A percentile compares a stretch with the other conserved stretches of the same genome.
These are phyloP conservation scores for Chernovozyma aurita DNA, from an alignment of 1,139 yeast genomes.

Conservation along the genomic window DNA sequence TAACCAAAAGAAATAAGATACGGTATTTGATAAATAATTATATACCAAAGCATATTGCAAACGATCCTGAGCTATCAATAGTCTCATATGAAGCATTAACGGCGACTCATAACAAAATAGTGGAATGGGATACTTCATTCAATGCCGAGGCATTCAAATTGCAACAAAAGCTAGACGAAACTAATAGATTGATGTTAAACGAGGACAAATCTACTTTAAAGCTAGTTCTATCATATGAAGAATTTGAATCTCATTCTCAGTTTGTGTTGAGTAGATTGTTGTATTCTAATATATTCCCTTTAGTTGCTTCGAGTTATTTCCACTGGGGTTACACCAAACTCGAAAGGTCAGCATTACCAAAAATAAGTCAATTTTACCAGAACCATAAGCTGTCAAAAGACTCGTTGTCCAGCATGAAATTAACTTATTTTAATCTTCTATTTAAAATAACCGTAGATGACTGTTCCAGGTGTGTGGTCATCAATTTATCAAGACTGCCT, in stretches of 20 bases:
- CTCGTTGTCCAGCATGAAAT: background rate
- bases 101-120: conserved; percentile 13
- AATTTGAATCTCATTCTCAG: conserved; percentile 12
- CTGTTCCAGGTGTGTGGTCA: background rate
- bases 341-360: conserved; percentile 29
- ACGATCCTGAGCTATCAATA: conserved; percentile 10
- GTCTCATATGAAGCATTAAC: conserved; percentile 14
- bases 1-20: conserved; percentile 54
- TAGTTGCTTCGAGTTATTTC: conserved; percentile 39
- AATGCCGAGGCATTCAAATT: conserved; percentile 10
- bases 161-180: conserved; percentile 6
- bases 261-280: conserved; percentile 29
- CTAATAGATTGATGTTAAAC: conserved; percentile 5
- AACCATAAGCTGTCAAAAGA: background rate
- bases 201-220: conserved; percentile 8
- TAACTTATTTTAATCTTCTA: conserved; percentile 2
- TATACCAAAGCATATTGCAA: conserved; percentile 17
- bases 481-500: background rate
- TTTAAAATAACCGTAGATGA: conserved; percentile 6
- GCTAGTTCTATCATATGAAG: conserved; percentile 5
- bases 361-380: conserved; percentile 10
- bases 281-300: conserved; percentile 25
- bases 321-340: conserved; percentile 46
- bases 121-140: conserved; percentile 12
- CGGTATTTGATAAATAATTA: conserved; percentile 29